Conservation (phyloP, 495 filamentous ascomycete genomes). For the Cercophora sp. region DNA sequence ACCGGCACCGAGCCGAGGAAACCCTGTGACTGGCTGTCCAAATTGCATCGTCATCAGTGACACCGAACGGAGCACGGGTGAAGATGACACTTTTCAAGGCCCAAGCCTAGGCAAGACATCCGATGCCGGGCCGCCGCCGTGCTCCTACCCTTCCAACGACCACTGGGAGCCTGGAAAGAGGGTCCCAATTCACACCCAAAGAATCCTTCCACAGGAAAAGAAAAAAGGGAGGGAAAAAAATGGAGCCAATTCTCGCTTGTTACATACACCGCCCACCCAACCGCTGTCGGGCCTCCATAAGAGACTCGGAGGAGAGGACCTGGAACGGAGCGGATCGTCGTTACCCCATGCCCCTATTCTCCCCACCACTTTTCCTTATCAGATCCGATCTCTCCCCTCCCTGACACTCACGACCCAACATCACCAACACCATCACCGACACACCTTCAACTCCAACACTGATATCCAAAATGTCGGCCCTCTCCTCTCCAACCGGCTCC, state of each 20-base stretch:
- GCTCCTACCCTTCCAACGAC: background rate
- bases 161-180: no score
- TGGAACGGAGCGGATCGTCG: background rate
- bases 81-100: no score
- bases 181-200: background rate
- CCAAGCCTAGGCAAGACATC: background rate
- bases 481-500: constrained; percentile 18
- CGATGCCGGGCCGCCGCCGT: background rate
- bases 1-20: no score
- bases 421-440: background rate
- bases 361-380: background rate
- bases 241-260: no score
- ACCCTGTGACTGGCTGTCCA: background rate
- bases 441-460: background rate
- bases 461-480: background rate
- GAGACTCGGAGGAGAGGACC: no score
- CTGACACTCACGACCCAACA: background rate
- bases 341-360: no score
- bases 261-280: no score
- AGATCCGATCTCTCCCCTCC: background rate
- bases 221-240: no score
- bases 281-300: no score
- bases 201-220: background rate
- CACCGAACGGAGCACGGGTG: no score
- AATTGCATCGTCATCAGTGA: no score